Conservation (phyloP, 495 filamentous ascomycete genomes). For the Eremomyces bilateralis region DNA sequence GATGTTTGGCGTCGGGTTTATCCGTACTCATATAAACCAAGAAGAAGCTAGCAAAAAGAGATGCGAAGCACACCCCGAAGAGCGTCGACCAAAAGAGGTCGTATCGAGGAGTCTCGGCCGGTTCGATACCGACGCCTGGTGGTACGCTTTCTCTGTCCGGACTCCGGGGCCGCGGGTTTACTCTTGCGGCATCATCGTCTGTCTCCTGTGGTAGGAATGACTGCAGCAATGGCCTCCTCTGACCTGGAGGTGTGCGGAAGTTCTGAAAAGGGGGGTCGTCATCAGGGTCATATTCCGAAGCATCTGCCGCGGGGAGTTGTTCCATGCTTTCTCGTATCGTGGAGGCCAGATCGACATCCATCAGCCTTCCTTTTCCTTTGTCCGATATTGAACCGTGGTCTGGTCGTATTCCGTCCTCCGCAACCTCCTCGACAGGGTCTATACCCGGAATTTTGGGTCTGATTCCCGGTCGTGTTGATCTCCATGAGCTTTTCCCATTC, state of each 20-base stretch:
- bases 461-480: slow-evolving; percentile 16
- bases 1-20: slow-evolving; percentile 35
- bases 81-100: slow-evolving; percentile 85
- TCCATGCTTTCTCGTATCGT: slow-evolving; percentile 23
- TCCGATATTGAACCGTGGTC: slow-evolving; percentile 30
- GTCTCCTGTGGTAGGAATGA: slow-evolving; percentile 27
- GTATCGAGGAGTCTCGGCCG: slow-evolving; percentile 35
- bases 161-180: slow-evolving; percentile 21
- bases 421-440: slow-evolving; percentile 4
- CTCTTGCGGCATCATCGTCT: slow-evolving; percentile 19
- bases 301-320: slow-evolving; percentile 30
- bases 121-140: slow-evolving; percentile 24
- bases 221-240: slow-evolving; percentile 10
- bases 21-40: slow-evolving; percentile 61
- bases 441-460: slow-evolving; percentile 15
- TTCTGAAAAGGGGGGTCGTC: slow-evolving; percentile 71
- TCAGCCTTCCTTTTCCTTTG: slow-evolving; percentile 47
- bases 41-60: slow-evolving; percentile 67
- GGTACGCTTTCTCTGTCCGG: slow-evolving; percentile 25
- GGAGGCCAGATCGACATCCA: slow-evolving; percentile 72
- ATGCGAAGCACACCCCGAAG: slow-evolving; percentile 64
- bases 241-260: slow-evolving; percentile 36
- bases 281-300: slow-evolving; percentile 34
- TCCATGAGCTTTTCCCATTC: slow-evolving; percentile 39
- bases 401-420: slow-evolving; percentile 18